phyloP scores from a whole-genome alignment of 129 eudicot genomes.

The carrot (Daucus carota) region DNA sequence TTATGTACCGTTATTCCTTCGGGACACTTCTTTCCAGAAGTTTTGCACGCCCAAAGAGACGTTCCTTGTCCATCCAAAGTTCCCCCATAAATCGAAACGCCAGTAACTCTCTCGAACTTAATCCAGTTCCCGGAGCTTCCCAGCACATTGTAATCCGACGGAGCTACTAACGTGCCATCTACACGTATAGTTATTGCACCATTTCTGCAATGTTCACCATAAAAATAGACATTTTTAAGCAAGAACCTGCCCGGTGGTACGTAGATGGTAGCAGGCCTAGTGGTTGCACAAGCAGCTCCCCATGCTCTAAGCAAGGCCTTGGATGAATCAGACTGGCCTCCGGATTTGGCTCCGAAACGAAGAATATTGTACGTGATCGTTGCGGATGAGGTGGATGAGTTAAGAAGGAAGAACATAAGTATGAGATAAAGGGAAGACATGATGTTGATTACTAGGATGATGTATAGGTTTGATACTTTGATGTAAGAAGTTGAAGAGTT shows the following conservation, averaged over 20 bases:
- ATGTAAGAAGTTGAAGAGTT: no score
- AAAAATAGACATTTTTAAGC: slow-evolving; percentile 16
- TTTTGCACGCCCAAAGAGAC: slow-evolving; percentile 57
- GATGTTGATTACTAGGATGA: not conserved
- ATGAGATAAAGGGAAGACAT: slow-evolving; percentile 14
- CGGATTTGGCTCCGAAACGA: slow-evolving; percentile 47
- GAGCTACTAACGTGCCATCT: slow-evolving; percentile 61
- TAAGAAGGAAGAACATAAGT: slow-evolving; percentile 8
- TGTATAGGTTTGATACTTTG: slow-evolving; percentile 16
- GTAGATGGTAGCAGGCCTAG: slow-evolving; percentile 33
- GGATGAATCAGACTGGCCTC: slow-evolving; percentile 51
- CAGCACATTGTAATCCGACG: slow-evolving; percentile 33
- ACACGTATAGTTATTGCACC: slow-evolving; percentile 32
- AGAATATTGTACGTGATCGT: slow-evolving; percentile 25
- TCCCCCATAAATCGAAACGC: slow-evolving; percentile 53
- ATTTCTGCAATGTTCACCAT: slow-evolving; percentile 43
- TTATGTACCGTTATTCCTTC: slow-evolving; percentile 56
- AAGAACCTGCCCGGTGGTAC: slow-evolving; percentile 61
- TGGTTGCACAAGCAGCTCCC: slow-evolving; percentile 47
- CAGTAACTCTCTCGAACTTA: slow-evolving; percentile 30
- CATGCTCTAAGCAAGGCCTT: slow-evolving; percentile 47
- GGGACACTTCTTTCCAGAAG: slow-evolving; percentile 41
- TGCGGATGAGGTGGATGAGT: slow-evolving; percentile 13
- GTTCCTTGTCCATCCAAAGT: slow-evolving; percentile 59
- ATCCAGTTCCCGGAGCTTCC: slow-evolving; percentile 44